Evolutionary conservation across 2,329 filamentous ascomycete species (phyloP).

Genomic region (Aspergillus sp.): DNA sequence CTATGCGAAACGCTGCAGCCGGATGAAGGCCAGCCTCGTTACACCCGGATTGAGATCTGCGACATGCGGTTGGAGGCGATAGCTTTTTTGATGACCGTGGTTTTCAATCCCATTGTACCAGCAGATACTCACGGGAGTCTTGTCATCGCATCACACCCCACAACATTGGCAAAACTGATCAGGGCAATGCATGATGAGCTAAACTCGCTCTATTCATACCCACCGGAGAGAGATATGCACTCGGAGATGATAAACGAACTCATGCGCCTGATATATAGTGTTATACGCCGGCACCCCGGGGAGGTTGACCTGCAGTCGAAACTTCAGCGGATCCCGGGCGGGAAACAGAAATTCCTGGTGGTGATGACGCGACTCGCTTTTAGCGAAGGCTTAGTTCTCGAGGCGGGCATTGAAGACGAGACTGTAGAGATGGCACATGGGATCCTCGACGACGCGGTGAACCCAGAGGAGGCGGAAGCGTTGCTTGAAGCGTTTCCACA

Average conservation of each 20-base stretch:
- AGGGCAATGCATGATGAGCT: conserved; percentile 74
- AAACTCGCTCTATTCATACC: conserved; percentile 56
- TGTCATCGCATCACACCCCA: conserved; percentile 67
- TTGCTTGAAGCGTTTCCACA: conserved; percentile 50
- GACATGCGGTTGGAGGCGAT: conserved; percentile 47
- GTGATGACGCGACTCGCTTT: conserved; percentile 82
- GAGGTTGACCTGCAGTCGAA: conserved; percentile 70
- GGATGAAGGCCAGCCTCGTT: conserved; percentile 44
- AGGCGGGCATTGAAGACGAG: conserved; percentile 73
- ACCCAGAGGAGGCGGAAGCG: conserved; percentile 72
- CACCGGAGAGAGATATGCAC: conserved; percentile 47
- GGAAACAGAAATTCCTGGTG: conserved; percentile 78
- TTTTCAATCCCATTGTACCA: conserved; percentile 55
- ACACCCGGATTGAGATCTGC: conserved; percentile 39
- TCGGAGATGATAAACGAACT: conserved; percentile 58
- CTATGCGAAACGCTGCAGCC: conserved; percentile 54
- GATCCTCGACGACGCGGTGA: conserved; percentile 76
- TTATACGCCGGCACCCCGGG: conserved; percentile 61
- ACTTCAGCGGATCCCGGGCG: conserved; percentile 67
- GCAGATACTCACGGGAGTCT: conserved; percentile 58
- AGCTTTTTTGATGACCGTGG: conserved; percentile 42
- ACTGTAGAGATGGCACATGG: conserved; percentile 79
- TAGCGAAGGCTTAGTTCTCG: conserved; percentile 74
- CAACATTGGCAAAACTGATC: conserved; percentile 72
- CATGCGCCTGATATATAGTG: conserved; percentile 61